Evolutionary conservation across 2,329 filamentous ascomycete genomes (phyloP), one percentile per base, ranked within the genome.

Genomic region (Aaosphaeria pasadenensis): DNA sequence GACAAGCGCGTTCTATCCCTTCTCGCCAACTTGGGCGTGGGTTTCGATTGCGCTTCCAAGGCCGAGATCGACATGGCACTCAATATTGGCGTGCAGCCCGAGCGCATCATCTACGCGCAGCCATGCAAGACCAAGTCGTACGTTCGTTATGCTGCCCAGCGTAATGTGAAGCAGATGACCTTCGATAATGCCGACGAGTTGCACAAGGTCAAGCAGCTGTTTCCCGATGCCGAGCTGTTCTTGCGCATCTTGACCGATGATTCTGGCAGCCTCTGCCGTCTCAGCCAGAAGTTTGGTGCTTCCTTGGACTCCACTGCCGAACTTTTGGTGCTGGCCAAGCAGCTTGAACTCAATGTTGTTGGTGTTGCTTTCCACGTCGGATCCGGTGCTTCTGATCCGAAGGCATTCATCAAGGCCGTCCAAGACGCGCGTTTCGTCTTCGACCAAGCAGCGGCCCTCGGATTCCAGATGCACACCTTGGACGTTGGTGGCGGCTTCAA

Each of bases 51-150:
- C 74, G 94, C 94, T 55, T 97, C 92, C 74, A 97, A 97, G 82
- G 81, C 86, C 57, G 94, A 99, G 77, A 96, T 99, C 62, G 91
- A 99, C 71, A 85, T 91, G 71, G 88, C 96, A 53, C 80, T 97
- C 46, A 79, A 81, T 64, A 82, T 91, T 70, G 91, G 91, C 60
- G 81, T 95, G 58, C 86, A 89, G 66, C 89, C 94, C 9, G 83
- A 85, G 57, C 91, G 92, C 71, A 95, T 99, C 78, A 96, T 99
- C 75, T 99, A 97, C 69, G 94, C 94, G 43, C 94, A 99, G 77
- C 94, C 94, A 47, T 97, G 94, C 88, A 99, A 99, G 85, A 99
- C 94, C 64, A 95, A 94, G 77, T 96, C 92, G 42, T 97, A 96
- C 72, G 81, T 99, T 54, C 90, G 91, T 67, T 95, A 91, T 66